A percentile compares a stretch with the other conserved stretches of the same genome.
Evolutionary conservation across 148 eudicot genomes (phyloP).

Genomic region (Chenopodium berlandieri): DNA sequence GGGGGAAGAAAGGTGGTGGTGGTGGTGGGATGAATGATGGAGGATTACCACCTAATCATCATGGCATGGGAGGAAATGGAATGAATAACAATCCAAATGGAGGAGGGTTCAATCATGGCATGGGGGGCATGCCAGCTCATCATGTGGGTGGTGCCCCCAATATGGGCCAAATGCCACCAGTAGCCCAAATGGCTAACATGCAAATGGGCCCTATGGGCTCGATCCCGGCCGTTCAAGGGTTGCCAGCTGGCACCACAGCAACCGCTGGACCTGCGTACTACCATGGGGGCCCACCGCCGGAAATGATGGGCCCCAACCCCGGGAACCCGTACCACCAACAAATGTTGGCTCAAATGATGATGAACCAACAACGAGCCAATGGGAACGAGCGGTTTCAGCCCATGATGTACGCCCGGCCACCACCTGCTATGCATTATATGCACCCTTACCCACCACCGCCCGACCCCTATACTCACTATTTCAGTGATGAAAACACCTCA

Average conservation of each 20-base stretch:
- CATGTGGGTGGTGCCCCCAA: conserved; percentile 34
- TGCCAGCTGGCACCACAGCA: conserved; percentile 49
- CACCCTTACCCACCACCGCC: conserved; percentile 54
- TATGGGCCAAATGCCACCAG: conserved; percentile 42
- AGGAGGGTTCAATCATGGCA: conserved; percentile 30
- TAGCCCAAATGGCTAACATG: conserved; percentile 60
- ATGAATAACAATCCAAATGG: conserved; percentile 30
- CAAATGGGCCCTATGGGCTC: conserved; percentile 67
- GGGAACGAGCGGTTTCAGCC: conserved; percentile 88
- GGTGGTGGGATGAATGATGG: conserved; percentile 47
- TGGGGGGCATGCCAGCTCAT: conserved; percentile 29
- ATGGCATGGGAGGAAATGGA: conserved; percentile 44
- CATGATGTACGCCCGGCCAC: conserved; percentile 94
- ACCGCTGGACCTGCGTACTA: conserved; percentile 36
- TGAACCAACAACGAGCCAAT: conserved; percentile 77
- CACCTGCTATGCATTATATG: conserved; percentile 73
- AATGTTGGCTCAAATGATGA: conserved; percentile 78
- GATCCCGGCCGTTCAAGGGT: conserved; percentile 65
- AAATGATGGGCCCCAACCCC: conserved; percentile 39
- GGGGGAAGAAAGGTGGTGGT: conserved; percentile 38
- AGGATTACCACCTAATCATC: conserved; percentile 32
- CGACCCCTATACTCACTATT: conserved; percentile 60
- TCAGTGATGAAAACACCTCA: conserved; percentile 81
- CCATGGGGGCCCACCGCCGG: conserved; percentile 48
- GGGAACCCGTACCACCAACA: conserved; percentile 78